Evolutionary conservation across 495 filamentous ascomycete genomes (phyloP), one percentile per base, ranked within the genome.

Genomic region (Melanomma pulvis-pyrius): DNA sequence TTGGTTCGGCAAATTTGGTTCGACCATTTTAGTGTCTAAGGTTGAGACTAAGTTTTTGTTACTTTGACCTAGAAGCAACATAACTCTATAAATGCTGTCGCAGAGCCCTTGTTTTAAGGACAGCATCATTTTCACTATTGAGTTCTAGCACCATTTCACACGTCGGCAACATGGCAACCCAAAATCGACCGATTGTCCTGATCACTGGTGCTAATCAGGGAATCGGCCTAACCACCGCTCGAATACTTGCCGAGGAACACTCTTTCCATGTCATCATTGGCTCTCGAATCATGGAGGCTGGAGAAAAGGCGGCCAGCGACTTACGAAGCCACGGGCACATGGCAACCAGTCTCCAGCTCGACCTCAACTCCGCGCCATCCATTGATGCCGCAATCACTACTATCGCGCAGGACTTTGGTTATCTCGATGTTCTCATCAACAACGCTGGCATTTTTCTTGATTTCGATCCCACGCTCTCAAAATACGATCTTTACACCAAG

Each of bases 221-320:
- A 25, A 54, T 63, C 49, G 60, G 60, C 25, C 60, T 55, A 21
- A 50, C 60, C 5, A 24, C 25, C 5, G 51, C 62, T 13, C 29
- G 25, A n/a, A 30, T 17, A 15, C 62, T 65, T 22, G 34, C 62
- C n/a, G 24, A 41, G 28, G 21, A 48, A 2, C 32, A 61, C 56
- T 21, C 19, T 19, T 57, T 55, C 50, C 64, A 68, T 36, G 64
- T 68, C 22, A 50, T 68, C 32, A 55, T 68, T 60, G 64, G 64
- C 7, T 26, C 47, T 13, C 64, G 64, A 15, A 60, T 50, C 30
- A 22, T 4, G 2, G 26, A n/a, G 7, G 50, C 46, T 15, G 64
- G 64, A 30, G 26, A 39, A 9, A 44, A 50, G 26, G 64, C 32
- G 3, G 59, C 50, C 41, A 30, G 1, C 2, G 48, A 47, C 47